These are phyloP conservation scores for Fusarium continuum DNA, from an alignment of 2,329 filamentous ascomycete genomes.

Conservation along the genomic window DNA sequence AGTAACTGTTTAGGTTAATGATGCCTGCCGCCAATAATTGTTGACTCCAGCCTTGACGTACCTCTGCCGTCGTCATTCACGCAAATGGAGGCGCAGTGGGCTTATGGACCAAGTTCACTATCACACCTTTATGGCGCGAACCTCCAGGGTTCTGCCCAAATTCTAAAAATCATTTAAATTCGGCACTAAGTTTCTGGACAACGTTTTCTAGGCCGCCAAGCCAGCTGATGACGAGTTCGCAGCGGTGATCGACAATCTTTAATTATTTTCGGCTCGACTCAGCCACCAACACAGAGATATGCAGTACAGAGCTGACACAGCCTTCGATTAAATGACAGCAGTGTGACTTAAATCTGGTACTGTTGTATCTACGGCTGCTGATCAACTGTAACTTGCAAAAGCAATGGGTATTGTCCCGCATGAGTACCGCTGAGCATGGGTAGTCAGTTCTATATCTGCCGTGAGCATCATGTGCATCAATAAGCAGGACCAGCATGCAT, in stretches of 20 bases:
- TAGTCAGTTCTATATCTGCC: neutral
- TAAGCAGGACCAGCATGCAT: neutral
- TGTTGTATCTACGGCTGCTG: neutral
- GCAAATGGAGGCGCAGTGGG: neutral
- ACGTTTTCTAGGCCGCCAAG: neutral
- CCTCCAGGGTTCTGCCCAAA: neutral
- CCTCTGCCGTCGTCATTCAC: neutral
- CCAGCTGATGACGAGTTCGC: neutral
- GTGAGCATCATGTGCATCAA: neutral
- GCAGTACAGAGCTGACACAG: neutral
- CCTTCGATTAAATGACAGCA: constrained; percentile 1
- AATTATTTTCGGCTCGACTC: neutral
- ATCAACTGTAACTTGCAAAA: neutral
- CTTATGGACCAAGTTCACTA: neutral
- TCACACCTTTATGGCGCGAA: neutral
- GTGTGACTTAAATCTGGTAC: neutral
- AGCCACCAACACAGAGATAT: neutral
- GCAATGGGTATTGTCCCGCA: neutral
- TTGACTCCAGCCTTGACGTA: neutral
- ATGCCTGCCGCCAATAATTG: neutral
- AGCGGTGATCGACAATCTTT: neutral
- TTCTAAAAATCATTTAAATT: neutral
- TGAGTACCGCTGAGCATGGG: neutral
- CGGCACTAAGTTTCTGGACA: neutral
- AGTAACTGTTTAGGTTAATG: neutral